Evolutionary conservation across 352 stramenopile species (phyloP), one percentile per base, ranked within the genome.

Genomic region (Phytophthora constricta): DNA sequence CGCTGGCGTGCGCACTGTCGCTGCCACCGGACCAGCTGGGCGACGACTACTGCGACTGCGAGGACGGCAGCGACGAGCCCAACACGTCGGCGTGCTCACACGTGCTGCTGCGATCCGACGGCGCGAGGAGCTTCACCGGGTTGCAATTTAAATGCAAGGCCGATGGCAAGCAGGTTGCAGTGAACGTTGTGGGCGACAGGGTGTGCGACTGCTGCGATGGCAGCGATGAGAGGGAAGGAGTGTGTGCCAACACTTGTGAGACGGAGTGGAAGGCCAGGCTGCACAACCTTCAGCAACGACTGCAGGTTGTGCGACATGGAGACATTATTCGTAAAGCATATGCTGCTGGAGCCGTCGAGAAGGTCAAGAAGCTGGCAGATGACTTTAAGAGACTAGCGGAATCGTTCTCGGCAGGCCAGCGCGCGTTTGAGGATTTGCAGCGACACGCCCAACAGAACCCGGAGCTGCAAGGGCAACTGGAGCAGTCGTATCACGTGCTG

Each of bases 131-230:
- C 58, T 5, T 26, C 9, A 56, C 49, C 37, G 41, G 51, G 25
- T 47, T 52, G 13, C 39, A 63, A n/a, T 91, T 87, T 54, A 70
- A 74, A 19, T 90, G 77, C 52, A 65, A 33, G 39, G n/a, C 39
- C 3, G 71, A 75, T 3, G 66, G 62, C 5, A 74, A 85, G 41
- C 23, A 52, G 43, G 39, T 92, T 7, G 70, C 90, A 0, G 31
- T 80, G 4, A 87, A 77, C 0, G 84, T 92, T 43, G 68, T 99
- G 1, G 46, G 80, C 11, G 97, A 99, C 72, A 90, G 89, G n/a
- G 86, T 99, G 45, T 99, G 97, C 68, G 97, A 99, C 84, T 99
- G 97, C 70, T 99, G 97, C 72, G 96, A 99, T 79, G 97, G 96
- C 22, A 92, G 86, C 55, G 97, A 99, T 67, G 97, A 99, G 58